phyloP scores from a whole-genome alignment of 129 eudicot genomes.

The Artemisia tridentata region DNA sequence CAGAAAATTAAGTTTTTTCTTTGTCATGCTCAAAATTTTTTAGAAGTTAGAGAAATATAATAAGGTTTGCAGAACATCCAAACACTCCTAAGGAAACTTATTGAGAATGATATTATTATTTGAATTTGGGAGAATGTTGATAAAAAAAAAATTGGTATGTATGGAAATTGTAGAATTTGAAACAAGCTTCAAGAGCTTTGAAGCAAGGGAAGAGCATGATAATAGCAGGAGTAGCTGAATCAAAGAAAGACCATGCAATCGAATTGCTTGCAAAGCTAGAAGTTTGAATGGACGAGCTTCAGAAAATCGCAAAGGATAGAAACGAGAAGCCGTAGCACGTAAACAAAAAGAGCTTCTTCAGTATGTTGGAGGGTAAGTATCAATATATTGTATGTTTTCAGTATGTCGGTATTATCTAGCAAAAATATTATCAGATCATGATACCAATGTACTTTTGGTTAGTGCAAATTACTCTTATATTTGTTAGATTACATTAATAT shows the following conservation, averaged over 20 bases:
- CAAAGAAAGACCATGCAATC: conserved; percentile 80
- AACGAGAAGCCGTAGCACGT: conserved; percentile 73
- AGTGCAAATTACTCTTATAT: no score
- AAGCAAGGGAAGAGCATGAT: conserved; percentile 81
- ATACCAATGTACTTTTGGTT: no score
- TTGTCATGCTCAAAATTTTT: background rate
- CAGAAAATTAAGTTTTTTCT: background rate
- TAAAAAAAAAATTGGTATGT: conserved; percentile 19
- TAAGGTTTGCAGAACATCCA: background rate
- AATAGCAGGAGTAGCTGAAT: conserved; percentile 81
- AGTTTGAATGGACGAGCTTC: conserved; percentile 81
- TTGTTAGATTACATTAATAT: no score
- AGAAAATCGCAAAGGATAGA: conserved; percentile 73
- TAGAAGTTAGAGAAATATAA: background rate
- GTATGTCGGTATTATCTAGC: no score
- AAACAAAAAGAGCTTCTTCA: conserved; percentile 92
- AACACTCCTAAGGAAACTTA: background rate
- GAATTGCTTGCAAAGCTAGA: conserved; percentile 84
- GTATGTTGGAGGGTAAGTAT: conserved; percentile 91
- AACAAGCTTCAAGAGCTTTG: conserved; percentile 83
- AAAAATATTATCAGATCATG: no score
- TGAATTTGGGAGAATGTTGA: conserved; percentile 17
- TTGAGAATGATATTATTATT: background rate
- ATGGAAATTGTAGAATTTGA: conserved; percentile 58
- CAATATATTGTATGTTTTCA: background rate